These are phyloP conservation scores for Cocos nucifera DNA, from an alignment of 176 grass and related monocot species.

Conservation along the genomic window DNA sequence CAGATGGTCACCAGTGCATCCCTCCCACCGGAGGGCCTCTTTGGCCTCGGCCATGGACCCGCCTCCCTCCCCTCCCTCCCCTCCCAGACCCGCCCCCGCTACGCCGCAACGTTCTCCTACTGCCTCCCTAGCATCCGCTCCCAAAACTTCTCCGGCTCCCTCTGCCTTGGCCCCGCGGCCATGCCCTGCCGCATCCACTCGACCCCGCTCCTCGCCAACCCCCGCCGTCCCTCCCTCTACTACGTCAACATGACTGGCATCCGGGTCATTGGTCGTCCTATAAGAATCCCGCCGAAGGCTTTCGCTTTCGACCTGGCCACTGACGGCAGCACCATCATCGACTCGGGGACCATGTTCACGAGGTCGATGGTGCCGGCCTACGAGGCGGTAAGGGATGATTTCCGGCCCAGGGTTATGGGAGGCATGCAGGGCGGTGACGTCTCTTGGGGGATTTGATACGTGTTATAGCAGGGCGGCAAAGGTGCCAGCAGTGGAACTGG, in stretches of 20 bases:
- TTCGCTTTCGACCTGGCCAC: slow-evolving; percentile 56
- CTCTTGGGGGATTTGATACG: slow-evolving; percentile 86
- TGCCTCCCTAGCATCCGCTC: slow-evolving; percentile 84
- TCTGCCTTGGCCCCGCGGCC: slow-evolving; percentile 55
- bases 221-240: slow-evolving; percentile 72
- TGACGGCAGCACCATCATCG: slow-evolving; percentile 69
- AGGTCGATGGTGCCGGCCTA: slow-evolving; percentile 70
- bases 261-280: slow-evolving; percentile 32
- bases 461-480: slow-evolving; percentile 70
- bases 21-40: slow-evolving; percentile 61
- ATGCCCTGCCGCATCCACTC: slow-evolving; percentile 63
- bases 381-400: slow-evolving; percentile 68
- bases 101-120: slow-evolving; percentile 84
- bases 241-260: slow-evolving; percentile 85
- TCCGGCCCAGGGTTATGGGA: slow-evolving; percentile 56
- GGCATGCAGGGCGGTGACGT: slow-evolving; percentile 60
- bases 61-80: slow-evolving; percentile 62
- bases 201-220: slow-evolving; percentile 49
- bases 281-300: slow-evolving; percentile 33
- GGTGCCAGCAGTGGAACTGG: slow-evolving; percentile 48
- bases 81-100: slow-evolving; percentile 47
- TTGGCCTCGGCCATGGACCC: slow-evolving; percentile 57
- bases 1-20: slow-evolving; percentile 45
- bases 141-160: slow-evolving; percentile 85
- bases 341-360: slow-evolving; percentile 87